A percentile compares a stretch with the other conserved stretches of the same genome.
phyloP scores from a whole-genome alignment of 371 early-diverging fungal genomes.

The Umbelopsis sp. region DNA sequence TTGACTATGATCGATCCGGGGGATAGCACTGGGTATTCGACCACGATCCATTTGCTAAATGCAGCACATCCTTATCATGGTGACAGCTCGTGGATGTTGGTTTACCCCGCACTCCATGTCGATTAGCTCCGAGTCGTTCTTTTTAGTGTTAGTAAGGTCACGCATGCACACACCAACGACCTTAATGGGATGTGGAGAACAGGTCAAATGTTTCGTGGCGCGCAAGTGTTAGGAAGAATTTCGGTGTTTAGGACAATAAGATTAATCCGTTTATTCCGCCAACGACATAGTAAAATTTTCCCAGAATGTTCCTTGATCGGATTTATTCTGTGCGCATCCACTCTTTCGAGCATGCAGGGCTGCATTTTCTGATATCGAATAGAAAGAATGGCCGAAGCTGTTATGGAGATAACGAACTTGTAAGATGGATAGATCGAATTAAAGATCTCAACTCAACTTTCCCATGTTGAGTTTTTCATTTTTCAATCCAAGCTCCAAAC shows the following conservation, averaged over 20 bases:
- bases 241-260: conserved; percentile 3
- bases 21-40: no score
- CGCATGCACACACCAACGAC: neutral
- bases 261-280: neutral
- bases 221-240: neutral
- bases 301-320: neutral
- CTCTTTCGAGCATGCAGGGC: no score
- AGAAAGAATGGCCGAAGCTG: no score
- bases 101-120: neutral
- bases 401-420: no score
- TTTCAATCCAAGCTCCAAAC: neutral
- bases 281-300: neutral
- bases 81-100: conserved; percentile 7
- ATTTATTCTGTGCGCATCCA: neutral
- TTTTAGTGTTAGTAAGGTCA: neutral
- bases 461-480: no score
- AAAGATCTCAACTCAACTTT: no score
- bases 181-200: conserved; percentile 11
- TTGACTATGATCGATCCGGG: no score
- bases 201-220: conserved; percentile 14
- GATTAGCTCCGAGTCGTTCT: neutral
- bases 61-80: neutral
- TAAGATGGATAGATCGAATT: no score
- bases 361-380: no score
- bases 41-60: no score